Base-by-base conservation (phyloP, 768 basidiomycete species). In the Xerocomellus chrysenteron region DNA sequence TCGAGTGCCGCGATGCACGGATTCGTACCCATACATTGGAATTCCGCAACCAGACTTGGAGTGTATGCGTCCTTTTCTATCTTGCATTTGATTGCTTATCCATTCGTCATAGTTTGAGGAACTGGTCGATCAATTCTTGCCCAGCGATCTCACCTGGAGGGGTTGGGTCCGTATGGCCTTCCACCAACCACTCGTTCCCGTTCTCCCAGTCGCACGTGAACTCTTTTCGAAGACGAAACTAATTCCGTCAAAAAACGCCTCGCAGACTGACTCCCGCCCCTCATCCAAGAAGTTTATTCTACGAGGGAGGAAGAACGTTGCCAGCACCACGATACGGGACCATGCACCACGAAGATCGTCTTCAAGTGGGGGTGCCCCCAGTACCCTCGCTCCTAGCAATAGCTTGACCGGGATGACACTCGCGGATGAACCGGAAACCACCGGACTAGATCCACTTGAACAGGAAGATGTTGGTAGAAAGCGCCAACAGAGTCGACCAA, bases 91-190 rank as follows among this genome's bases (percentile, higher is more conserved):
- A 53, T 61, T 51, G 21, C 43, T 58, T 26, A 56, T 36, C 13
- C 45, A 48, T 36, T 10, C 17, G 19, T 17, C 47, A 46, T 59
- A 91, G 89, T 89, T 91, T 58, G 89, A 91, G 69, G 88, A 90
- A 58, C 63, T 91, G 44, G 86, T 88, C 14, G 84, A 87, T 61
- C 86, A 90, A 61, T 91, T 90, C 66, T 84, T 90, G 55, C 89
- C 89, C 4, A 87, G 86, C 4, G 83, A 88, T 62, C 84, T 83
- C 71, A 85, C 81, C 46, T 90, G 88, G 88, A 82, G 80, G 67
- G 88, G 88, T 16, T 91, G 89, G 89, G 80, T 90, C 35, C 88
- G 87, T 64, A 88, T 91, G 79, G 89, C 86, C 14, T 87, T 90
- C 72, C 84, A 89, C 54, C 89, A 91, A 63, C 88, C 88, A 24